Base-by-base conservation (phyloP, 2,329 filamentous ascomycete species). In the Cladosporium cucumerinum region DNA sequence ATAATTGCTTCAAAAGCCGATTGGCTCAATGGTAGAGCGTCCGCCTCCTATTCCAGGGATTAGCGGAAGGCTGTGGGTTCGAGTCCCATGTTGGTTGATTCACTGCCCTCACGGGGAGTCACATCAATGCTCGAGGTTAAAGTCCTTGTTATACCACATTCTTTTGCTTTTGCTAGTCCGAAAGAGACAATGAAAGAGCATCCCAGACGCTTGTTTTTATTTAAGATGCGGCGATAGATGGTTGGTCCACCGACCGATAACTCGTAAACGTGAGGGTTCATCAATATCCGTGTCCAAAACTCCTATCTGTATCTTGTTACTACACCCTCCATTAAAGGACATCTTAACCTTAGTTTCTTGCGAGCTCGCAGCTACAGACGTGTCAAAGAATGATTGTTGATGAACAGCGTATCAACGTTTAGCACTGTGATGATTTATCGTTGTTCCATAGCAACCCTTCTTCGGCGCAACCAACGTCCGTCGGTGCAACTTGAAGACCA, bases 1-100 rank as follows among this genome's bases (percentile, higher is more conserved):
- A 46, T 21, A 46, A 46, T 46, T 8, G n/a, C 39, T 30, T 59
- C 23, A 12, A 30, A 6, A 46, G 61, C 39, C 26, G 39, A 52
- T 52, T 64, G 61, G 61, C 61, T 51, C 61, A 64, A 64, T 64
- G 61, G 61, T 64, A 64, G 61, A 51, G 61, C 61, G 61, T 64
- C 61, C 61, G 61, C 61, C 61, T 64, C 61, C 61, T 64, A 64
- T 30, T 18, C 8, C 1, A 14, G 30, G 6, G n/a, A 46, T 10
- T 30, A 43, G 67, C 67, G 68, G 67, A 70, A 71, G 69, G 68
- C 63, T 71, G 66, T 68, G 67, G 69, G 69, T 71, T 69, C 69
- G 69, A 71, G 69, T 71, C 69, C 69, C 67, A 68, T 68, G 69
- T 63, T 67, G 69, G 65, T 70, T 65, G 65, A 23, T 36, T 36